These are phyloP conservation scores for Claviceps capensis DNA, from an alignment of 2,329 filamentous ascomycete genomes.

Conservation along the genomic window DNA sequence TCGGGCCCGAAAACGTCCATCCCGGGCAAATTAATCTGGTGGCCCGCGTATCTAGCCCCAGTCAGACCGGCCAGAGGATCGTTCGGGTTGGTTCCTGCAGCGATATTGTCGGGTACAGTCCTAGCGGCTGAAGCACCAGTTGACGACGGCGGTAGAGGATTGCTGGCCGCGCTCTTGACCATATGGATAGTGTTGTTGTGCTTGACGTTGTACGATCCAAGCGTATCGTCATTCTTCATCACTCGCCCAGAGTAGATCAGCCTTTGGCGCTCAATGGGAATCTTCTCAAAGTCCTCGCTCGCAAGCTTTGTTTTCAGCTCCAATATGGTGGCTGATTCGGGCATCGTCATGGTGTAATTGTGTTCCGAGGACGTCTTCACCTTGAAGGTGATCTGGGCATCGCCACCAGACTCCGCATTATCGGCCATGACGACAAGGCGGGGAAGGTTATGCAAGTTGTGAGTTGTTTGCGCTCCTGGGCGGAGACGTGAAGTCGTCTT, in stretches of 20 bases:
- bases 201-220: slow-evolving; percentile 88
- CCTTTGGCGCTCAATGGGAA: slow-evolving; percentile 77
- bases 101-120: slow-evolving; percentile 58
- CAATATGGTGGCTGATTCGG: slow-evolving; percentile 59
- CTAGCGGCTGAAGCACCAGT: slow-evolving; percentile 28
- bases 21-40: slow-evolving; percentile 68
- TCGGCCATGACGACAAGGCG: slow-evolving; percentile 44
- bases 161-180: slow-evolving; percentile 92
- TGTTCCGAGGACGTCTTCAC: slow-evolving; percentile 92
- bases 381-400: slow-evolving; percentile 82
- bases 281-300: slow-evolving; percentile 67
- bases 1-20: slow-evolving; percentile 86
- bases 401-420: slow-evolving; percentile 43
- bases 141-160: slow-evolving; percentile 35
- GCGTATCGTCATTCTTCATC: slow-evolving; percentile 82
- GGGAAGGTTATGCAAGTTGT: not conserved
- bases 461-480: not conserved
- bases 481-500: not conserved
- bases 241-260: slow-evolving; percentile 96
- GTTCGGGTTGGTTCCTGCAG: slow-evolving; percentile 61
- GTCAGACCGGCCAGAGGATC: slow-evolving; percentile 85
- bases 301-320: slow-evolving; percentile 87
- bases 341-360: slow-evolving; percentile 71
- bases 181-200: slow-evolving; percentile 90
- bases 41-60: slow-evolving; percentile 84